Base-by-base conservation (phyloP, 2,329 filamentous ascomycete species). In the Penicillium nordicum region DNA sequence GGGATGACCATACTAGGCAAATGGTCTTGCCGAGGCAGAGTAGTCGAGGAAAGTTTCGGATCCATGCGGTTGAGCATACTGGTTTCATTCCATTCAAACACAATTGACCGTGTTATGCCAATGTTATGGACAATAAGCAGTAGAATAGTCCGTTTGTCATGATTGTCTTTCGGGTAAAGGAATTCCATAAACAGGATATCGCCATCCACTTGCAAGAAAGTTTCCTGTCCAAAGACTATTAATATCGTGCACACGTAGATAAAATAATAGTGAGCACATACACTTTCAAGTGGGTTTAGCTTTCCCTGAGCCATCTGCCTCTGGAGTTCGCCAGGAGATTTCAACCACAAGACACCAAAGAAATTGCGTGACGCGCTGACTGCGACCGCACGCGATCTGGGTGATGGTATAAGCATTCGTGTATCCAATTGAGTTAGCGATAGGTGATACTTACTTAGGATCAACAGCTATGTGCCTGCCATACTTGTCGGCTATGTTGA, bases 181-280 rank as follows among this genome's bases (percentile, higher is more conserved):
- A 97, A 99, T 23, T 92, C 88, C 80, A 97, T 87, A 64, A 90
- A 89, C 65, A 93, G 80, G 53, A 97, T 90, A n/a, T 87, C 80
- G 1, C 90, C 92, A 8, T 86, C 82, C 8, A 91, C 78, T 44
- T 72, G 69, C 57, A 80, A 76, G 48, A 78, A 78, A n/a, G 70
- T 72, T 65, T 80, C 78, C 77, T 80, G 50, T 34, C 45, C 10
- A 50, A 34, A 23, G 7, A 18, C 10, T 18, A 41, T 60, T 14
- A 55, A 32, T 27, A n/a, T 40, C 4, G 1, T n/a, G 11, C 5
- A 16, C 4, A 5, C 10, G 43, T 21, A 12, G 23, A n/a, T 11
- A 7, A 8, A 7, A 23, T 3, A 23, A 6, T 43, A 32, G 11
- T 29, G n/a, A 9, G 3, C 2, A 38, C 74, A 66, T 73, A 84